Evolutionary conservation across 2,329 filamentous ascomycete genomes (phyloP), one percentile per base, ranked within the genome.

Genomic region (Immersiporthe knoxdaviesiana): DNA sequence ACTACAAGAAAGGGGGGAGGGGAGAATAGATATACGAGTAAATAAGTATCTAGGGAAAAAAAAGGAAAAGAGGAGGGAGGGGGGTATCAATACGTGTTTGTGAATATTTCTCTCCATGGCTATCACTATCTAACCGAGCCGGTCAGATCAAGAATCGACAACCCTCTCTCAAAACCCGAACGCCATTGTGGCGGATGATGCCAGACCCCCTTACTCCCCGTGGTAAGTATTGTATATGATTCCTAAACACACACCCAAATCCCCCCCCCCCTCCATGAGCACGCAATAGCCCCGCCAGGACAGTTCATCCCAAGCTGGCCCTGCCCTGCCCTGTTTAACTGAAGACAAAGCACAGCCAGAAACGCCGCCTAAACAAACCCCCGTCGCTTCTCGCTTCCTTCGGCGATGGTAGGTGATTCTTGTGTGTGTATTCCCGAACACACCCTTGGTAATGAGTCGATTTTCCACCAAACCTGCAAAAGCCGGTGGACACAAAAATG

Each of bases 81-180:
- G 63, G 68, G 68, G 68, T 69, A 69, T 69, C 68, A 67, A 68
- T 54, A 30, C 59, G 66, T 69, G 64, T 65, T 63, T 69, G 64
- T 50, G 58, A 59, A 64, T 47, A 41, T 8, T 47, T 35, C 35
- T 35, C 62, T 18, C 35, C 21, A 50, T 56, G 50, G 54, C 32
- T 63, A 44, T 61, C 30, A 59, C 50, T 50, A 59, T 41, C n/a
- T 44, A 35, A 35, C 35, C 35, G 7, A 44, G 50, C 54, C 8
- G 10, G 21, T 32, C 32, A 62, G 24, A 16, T 47, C 7, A 47
- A 47, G 3, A 47, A 47, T 47, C 21, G 21, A 47, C 21, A 21
- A 6, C 44, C 44, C 44, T 7, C 37, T 41, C 44, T 39, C 39
- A 37, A 58, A 2, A 59, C 18, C 56, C 32, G 30, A 63, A 69